These are phyloP conservation scores for Fragaria vesca DNA, from an alignment of 306 rosid genomes.

Conservation along the genomic window DNA sequence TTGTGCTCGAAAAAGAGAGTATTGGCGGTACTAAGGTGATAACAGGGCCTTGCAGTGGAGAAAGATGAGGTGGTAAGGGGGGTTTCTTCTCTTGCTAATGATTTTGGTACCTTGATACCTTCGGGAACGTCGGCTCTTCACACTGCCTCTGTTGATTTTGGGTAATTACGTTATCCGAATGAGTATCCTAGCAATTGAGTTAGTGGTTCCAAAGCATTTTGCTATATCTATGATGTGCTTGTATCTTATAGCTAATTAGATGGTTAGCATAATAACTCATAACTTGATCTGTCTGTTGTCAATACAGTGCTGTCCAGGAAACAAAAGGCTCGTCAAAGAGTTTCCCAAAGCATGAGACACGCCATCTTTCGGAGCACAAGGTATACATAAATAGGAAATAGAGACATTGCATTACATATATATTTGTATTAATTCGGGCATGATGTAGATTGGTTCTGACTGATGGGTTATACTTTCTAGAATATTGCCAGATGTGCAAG, in stretches of 20 bases:
- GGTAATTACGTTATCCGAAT: constrained; percentile 34
- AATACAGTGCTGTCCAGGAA: constrained; percentile 57
- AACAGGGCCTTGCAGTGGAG: constrained; percentile 92
- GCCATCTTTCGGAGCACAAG: constrained; percentile 97
- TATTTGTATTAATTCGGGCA: constrained; percentile 12
- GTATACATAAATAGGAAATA: constrained; percentile 27
- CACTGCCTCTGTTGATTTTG: constrained; percentile 57
- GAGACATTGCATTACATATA: neutral
- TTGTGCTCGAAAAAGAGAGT: constrained; percentile 17
- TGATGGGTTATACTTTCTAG: constrained; percentile 58
- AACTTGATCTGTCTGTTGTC: constrained; percentile 9
- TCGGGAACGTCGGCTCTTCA: constrained; percentile 30
- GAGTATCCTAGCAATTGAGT: neutral
- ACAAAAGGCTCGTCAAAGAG: constrained; percentile 65
- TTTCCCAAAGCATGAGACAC: constrained; percentile 83
- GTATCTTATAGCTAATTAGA: neutral
- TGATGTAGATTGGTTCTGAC: constrained; percentile 2
- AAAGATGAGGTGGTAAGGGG: constrained; percentile 59
- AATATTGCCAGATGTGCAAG: constrained; percentile 94
- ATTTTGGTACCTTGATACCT: constrained; percentile 44
- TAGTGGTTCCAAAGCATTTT: neutral
- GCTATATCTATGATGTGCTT: neutral
- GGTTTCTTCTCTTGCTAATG: constrained; percentile 44
- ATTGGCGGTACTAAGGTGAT: constrained; percentile 46
- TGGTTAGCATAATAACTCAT: neutral